Evolutionary conservation across 305 asterid genomes (phyloP).

Genomic region (Withania somnifera): DNA sequence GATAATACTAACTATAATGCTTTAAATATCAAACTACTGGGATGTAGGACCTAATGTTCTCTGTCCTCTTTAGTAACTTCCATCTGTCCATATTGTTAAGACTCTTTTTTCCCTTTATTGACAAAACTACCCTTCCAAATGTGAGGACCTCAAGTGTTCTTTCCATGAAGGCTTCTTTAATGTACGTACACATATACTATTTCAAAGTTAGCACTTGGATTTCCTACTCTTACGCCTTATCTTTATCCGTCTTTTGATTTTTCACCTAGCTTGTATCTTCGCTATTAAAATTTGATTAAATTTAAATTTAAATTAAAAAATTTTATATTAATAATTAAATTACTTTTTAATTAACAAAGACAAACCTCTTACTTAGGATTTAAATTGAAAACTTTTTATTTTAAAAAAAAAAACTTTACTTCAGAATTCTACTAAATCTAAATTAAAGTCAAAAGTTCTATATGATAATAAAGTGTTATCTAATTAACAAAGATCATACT

Average conservation of each 20-base stretch:
- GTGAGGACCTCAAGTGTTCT: slow-evolving; percentile 20
- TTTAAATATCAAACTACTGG: slow-evolving; percentile 24
- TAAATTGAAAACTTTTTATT: no score
- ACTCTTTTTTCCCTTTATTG: slow-evolving; percentile 8
- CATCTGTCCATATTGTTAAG: not conserved
- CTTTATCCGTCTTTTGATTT: no score
- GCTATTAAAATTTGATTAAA: no score
- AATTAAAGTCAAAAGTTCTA: no score
- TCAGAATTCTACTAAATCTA: no score
- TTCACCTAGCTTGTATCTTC: no score
- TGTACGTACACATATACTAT: no score
- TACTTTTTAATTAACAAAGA: not conserved
- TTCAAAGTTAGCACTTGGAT: not conserved
- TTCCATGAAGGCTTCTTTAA: not conserved
- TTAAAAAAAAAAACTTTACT: no score
- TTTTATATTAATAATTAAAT: no score
- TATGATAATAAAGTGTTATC: no score
- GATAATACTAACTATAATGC: slow-evolving; percentile 1
- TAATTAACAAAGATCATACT: no score
- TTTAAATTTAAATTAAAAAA: not conserved
- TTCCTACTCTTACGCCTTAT: no score
- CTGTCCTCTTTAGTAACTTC: not conserved
- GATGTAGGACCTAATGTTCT: not conserved
- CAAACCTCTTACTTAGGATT: not conserved
- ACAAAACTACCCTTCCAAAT: slow-evolving; percentile 33